Conservation (phyloP, 2,329 filamentous ascomycete genomes). For the Fusarium begoniae region DNA sequence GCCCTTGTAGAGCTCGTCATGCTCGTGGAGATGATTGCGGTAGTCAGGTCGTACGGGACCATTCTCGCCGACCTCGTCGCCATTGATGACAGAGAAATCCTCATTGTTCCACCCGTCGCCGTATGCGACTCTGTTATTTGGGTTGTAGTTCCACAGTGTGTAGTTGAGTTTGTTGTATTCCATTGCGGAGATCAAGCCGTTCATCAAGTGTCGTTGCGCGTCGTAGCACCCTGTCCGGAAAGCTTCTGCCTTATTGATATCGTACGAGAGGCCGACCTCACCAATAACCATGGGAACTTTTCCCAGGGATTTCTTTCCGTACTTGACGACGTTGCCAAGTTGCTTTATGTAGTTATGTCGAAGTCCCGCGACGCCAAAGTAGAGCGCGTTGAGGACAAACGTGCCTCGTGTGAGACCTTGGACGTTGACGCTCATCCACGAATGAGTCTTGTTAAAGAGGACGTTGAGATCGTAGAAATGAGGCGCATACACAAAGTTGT, state of each 20-base stretch:
- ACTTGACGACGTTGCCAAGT: conserved; percentile 48
- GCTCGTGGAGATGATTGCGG: conserved; percentile 45
- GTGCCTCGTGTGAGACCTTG: conserved; percentile 52
- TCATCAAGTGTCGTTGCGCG: conserved; percentile 51
- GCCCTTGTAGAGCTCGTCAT: conserved; percentile 51
- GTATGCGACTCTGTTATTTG: conserved; percentile 49
- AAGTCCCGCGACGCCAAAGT: conserved; percentile 50
- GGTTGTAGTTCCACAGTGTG: conserved; percentile 54
- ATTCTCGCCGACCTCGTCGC: conserved; percentile 44
- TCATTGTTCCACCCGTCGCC: conserved; percentile 56
- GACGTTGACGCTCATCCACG: conserved; percentile 52
- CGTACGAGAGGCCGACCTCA: conserved; percentile 53
- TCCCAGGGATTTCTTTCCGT: conserved; percentile 47
- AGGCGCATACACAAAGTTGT: conserved; percentile 52
- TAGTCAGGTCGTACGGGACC: conserved; percentile 44
- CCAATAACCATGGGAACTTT: conserved; percentile 50
- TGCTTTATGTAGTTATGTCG: conserved; percentile 52
- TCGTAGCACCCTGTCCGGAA: conserved; percentile 52
- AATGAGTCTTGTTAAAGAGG: conserved; percentile 49
- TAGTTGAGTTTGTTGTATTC: conserved; percentile 51
- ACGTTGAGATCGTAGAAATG: conserved; percentile 57
- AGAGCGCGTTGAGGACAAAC: conserved; percentile 53
- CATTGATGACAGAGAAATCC: conserved; percentile 54
- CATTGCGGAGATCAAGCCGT: conserved; percentile 52
- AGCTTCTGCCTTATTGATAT: conserved; percentile 50